Percentiles rank a stretch among this genome's conserved stretches.
Conservation (phyloP, 169 alveolate genomes). For the Plasmodium knowlesi region DNA sequence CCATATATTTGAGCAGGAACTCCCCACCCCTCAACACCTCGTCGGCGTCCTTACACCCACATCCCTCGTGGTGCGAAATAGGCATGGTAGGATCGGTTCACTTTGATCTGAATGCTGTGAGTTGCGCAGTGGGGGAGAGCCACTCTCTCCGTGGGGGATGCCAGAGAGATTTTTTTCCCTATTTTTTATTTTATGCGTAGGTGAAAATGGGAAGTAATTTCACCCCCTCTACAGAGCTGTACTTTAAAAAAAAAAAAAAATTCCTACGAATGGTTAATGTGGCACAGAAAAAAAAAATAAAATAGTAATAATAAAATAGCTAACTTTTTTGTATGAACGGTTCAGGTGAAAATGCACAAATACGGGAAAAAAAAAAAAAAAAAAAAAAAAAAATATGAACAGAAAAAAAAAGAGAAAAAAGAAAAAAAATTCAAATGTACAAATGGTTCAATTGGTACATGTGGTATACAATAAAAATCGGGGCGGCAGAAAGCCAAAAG, state of each 20-base stretch:
- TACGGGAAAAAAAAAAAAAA: not conserved
- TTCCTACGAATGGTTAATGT: not conserved
- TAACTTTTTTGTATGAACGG: too few species aligned
- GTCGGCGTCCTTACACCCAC: conserved; percentile 83
- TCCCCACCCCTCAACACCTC: conserved; percentile 80
- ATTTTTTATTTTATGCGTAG: not conserved
- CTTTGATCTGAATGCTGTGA: not conserved
- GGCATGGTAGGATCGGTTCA: conserved; percentile 76
- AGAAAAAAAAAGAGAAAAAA: too few species aligned
- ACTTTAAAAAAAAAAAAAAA: not conserved
- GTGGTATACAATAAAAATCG: not conserved
- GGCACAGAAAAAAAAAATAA: not conserved
- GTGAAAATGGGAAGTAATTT: not conserved
- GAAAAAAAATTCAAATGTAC: not conserved
- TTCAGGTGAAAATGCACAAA: too few species aligned
- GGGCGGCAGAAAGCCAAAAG: not conserved
- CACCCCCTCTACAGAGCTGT: not conserved
- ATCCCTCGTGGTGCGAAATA: conserved; percentile 83
- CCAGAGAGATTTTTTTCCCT: not conserved
- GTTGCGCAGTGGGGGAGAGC: not conserved
- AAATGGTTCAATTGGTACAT: not conserved
- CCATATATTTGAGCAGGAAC: conserved; percentile 79
- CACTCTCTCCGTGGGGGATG: not conserved
- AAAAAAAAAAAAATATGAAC: not conserved
- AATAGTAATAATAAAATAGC: too few species aligned